These are phyloP conservation scores for Populus ilicifolia DNA, from an alignment of 345 rosid species.

Conservation along the genomic window DNA sequence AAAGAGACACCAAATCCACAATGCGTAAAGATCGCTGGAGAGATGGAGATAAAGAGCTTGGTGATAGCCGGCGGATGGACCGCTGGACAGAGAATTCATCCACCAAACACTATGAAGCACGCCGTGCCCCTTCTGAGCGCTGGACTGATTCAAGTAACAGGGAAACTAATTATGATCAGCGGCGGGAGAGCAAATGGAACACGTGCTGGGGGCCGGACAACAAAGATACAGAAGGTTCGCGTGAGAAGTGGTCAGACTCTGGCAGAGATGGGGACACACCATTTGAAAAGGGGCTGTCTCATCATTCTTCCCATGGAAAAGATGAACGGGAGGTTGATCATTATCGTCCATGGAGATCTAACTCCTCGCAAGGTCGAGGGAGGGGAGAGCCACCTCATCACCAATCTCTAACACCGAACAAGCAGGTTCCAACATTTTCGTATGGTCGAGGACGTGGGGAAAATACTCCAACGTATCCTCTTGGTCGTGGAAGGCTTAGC, in stretches of 20 bases:
- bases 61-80: slow-evolving; percentile 64
- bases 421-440: slow-evolving; percentile 56
- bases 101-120: slow-evolving; percentile 56
- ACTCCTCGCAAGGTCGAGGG: slow-evolving; percentile 58
- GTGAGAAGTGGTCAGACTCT: slow-evolving; percentile 56
- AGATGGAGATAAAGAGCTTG: slow-evolving; percentile 71
- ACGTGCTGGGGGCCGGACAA: slow-evolving; percentile 94
- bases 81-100: slow-evolving; percentile 72
- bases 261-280: slow-evolving; percentile 62
- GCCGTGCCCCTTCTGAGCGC: slow-evolving; percentile 70
- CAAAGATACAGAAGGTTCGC: slow-evolving; percentile 52
- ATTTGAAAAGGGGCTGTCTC: slow-evolving; percentile 54
- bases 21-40: slow-evolving; percentile 76
- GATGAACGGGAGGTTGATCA: slow-evolving; percentile 64
- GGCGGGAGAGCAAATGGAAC: slow-evolving; percentile 98
- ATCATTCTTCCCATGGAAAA: slow-evolving; percentile 50
- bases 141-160: slow-evolving; percentile 74
- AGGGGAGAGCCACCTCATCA: slow-evolving; percentile 69
- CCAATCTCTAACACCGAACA: slow-evolving; percentile 51
- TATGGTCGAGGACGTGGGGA: slow-evolving; percentile 74
- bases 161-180: slow-evolving; percentile 70
- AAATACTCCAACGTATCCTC: slow-evolving; percentile 42
- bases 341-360: slow-evolving; percentile 78
- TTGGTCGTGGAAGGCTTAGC: slow-evolving; percentile 61
- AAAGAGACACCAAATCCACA: slow-evolving; percentile 71